Conservation (phyloP, 148 eudicot species). For the Simmondsia chinensis region DNA sequence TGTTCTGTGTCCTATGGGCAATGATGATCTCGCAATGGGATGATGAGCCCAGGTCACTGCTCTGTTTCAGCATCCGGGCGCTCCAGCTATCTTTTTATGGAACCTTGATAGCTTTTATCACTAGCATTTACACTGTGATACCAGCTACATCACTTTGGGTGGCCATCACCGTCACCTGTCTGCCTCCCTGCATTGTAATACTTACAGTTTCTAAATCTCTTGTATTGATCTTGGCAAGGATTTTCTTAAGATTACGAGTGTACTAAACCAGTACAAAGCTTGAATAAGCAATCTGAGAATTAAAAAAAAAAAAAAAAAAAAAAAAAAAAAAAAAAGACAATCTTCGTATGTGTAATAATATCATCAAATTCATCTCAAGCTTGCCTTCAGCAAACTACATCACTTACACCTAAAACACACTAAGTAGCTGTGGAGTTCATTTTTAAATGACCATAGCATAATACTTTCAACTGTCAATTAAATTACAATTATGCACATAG, state of each 20-base stretch:
- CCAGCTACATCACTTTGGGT: conserved; percentile 25
- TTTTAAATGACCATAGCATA: no score
- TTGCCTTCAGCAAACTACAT: no score
- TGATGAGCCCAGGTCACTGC: conserved; percentile 30
- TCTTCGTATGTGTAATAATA: no score
- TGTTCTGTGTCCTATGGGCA: conserved; percentile 29
- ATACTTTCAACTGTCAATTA: no score
- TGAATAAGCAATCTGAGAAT: no score
- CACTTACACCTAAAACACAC: no score
- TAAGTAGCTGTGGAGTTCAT: no score
- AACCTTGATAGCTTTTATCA: conserved; percentile 28
- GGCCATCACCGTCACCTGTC: conserved; percentile 24
- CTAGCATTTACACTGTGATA: conserved; percentile 22
- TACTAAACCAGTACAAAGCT: conserved; percentile 7
- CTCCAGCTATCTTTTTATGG: conserved; percentile 37
- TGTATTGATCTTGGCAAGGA: conserved; percentile 20
- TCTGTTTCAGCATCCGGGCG: conserved; percentile 22
- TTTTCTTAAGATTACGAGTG: conserved; percentile 6
- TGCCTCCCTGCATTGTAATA: conserved; percentile 20
- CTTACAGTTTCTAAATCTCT: conserved; percentile 14
- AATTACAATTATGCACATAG: no score
- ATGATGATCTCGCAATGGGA: conserved; percentile 24
- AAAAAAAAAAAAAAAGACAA: no score
- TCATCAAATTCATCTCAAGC: no score
- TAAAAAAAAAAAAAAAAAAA: no score